These are phyloP conservation scores for Aspergillus pseudoterreus DNA, from an alignment of 2,329 filamentous ascomycete species.

Conservation along the genomic window DNA sequence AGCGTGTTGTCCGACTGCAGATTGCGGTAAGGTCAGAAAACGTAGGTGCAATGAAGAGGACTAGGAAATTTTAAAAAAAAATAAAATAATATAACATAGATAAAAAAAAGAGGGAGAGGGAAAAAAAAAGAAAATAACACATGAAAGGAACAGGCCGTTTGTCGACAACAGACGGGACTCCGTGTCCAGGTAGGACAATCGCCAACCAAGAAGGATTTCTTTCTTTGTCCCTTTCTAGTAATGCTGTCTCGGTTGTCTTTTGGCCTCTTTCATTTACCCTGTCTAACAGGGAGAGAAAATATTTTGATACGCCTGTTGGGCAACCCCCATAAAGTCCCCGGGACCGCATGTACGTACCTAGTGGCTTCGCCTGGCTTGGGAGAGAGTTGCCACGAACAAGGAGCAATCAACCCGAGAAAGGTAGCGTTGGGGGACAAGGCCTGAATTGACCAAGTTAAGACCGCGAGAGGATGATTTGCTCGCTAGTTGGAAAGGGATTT, in stretches of 20 bases:
- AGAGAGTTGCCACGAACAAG: not conserved
- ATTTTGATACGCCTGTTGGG: not conserved
- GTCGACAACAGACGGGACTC: conserved; percentile 14
- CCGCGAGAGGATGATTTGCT: conserved; percentile 13
- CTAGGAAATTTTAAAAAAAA: conserved; percentile 9
- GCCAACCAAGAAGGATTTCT: conserved; percentile 9
- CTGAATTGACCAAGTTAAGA: conserved; percentile 14
- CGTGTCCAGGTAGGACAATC: conserved; percentile 9
- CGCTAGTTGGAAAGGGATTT: conserved; percentile 5
- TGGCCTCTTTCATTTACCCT: not conserved
- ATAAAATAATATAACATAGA: not conserved
- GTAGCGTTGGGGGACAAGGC: conserved; percentile 24
- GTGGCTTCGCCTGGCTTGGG: not conserved
- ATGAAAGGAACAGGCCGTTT: conserved; percentile 10
- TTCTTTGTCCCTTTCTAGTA: conserved; percentile 7
- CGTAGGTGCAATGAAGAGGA: conserved; percentile 6
- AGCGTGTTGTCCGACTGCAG: conserved; percentile 13
- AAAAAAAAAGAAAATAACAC: not conserved
- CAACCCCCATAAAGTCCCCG: not conserved
- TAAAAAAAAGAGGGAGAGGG: too few relatives aligned
- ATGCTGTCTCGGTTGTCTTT: not conserved
- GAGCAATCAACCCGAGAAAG: conserved; percentile 18
- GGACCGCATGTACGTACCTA: conserved; percentile 13
- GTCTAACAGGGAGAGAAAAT: not conserved
- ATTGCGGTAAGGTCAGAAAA: conserved; percentile 9